Conservation (phyloP, 192 early-diverging fungal species). For the Coemansia aciculifera region DNA sequence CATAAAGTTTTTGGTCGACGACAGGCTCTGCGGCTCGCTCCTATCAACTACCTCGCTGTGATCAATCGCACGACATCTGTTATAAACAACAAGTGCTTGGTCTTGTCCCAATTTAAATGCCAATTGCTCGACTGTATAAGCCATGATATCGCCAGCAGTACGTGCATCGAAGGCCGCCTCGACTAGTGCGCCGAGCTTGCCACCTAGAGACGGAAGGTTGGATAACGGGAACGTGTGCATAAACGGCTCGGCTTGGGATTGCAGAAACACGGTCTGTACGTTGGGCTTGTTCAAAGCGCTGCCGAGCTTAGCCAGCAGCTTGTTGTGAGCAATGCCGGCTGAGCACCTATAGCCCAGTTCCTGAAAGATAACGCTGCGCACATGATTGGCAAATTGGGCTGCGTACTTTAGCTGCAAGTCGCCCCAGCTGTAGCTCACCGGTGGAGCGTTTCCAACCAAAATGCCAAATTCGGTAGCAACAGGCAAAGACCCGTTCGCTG, state of each 20-base stretch:
- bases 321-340: slow-evolving; percentile 83
- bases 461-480: slow-evolving; percentile 52
- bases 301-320: slow-evolving; percentile 81
- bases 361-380: slow-evolving; percentile 62
- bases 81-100: slow-evolving; percentile 32
- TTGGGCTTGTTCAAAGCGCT: slow-evolving; percentile 84
- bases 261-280: slow-evolving; percentile 70
- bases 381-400: slow-evolving; percentile 65
- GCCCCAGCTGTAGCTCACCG: slow-evolving; percentile 58
- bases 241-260: slow-evolving; percentile 58
- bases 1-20: slow-evolving; percentile 41
- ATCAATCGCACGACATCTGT: slow-evolving; percentile 51
- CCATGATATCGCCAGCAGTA: slow-evolving; percentile 37
- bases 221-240: slow-evolving; percentile 66
- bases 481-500: slow-evolving; percentile 12
- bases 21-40: slow-evolving; percentile 35
- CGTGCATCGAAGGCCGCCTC: slow-evolving; percentile 58
- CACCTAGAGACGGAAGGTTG: slow-evolving; percentile 86
- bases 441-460: slow-evolving; percentile 41
- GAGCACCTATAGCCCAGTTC: slow-evolving; percentile 81
- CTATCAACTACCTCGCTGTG: slow-evolving; percentile 39
- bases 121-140: slow-evolving; percentile 43
- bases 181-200: slow-evolving; percentile 77
- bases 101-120: slow-evolving; percentile 28
- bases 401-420: slow-evolving; percentile 79